These are phyloP conservation scores for Aeschynomene evenia DNA, from an alignment of 306 rosid genomes.

Conservation along the genomic window DNA sequence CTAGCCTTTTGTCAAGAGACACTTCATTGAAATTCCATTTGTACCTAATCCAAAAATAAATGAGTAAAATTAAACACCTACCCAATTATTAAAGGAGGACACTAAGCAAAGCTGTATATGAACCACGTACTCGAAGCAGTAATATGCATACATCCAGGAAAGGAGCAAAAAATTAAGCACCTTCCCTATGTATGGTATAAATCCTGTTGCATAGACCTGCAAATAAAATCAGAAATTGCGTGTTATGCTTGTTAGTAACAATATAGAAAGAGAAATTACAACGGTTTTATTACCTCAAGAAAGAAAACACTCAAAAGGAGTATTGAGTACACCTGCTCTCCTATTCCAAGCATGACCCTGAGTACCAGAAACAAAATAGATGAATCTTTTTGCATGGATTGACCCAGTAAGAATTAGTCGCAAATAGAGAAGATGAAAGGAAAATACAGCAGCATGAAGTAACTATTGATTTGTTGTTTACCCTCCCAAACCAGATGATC, in stretches of 20 bases:
- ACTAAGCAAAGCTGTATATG: conserved; percentile 20
- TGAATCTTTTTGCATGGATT: conserved; percentile 23
- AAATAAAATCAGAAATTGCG: conserved; percentile 34
- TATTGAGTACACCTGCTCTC: conserved; percentile 73
- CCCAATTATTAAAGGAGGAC: conserved; percentile 20
- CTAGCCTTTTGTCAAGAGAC: conserved; percentile 72
- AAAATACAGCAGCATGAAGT: conserved; percentile 16
- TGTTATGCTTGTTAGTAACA: conserved; percentile 8
- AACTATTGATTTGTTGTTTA: conserved; percentile 38
- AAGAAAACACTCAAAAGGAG: conserved; percentile 80
- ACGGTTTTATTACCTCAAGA: conserved; percentile 59
- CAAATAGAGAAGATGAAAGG: conserved; percentile 10
- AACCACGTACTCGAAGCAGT: conserved; percentile 87
- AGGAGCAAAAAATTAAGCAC: conserved; percentile 73
- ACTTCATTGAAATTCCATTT: conserved; percentile 90
- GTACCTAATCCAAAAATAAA: conserved; percentile 53
- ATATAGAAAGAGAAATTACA: conserved; percentile 14
- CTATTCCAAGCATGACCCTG: conserved; percentile 83
- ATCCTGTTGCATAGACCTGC: conserved; percentile 83
- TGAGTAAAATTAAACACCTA: conserved; percentile 7
- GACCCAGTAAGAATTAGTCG: conserved; percentile 1
- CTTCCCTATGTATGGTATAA: conserved; percentile 79
- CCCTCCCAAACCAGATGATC: conserved; percentile 79
- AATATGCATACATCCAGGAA: conserved; percentile 98
- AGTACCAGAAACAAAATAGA: conserved; percentile 27